phyloP scores from a whole-genome alignment of 306 rosid genomes.

The Sechiopsis laciniata region DNA sequence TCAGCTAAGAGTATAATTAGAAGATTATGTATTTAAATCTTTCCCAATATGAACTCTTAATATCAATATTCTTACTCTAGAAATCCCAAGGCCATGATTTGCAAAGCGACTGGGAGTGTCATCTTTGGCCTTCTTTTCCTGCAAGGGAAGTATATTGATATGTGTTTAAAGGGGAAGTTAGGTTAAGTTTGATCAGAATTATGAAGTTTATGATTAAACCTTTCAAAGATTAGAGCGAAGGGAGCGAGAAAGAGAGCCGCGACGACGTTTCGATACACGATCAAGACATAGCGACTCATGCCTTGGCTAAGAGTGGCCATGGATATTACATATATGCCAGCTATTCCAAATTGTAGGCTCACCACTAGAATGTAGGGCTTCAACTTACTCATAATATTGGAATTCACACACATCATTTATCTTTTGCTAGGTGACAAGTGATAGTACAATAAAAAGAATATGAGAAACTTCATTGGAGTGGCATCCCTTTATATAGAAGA shows the following conservation, averaged over 20 bases:
- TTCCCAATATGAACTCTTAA: no score
- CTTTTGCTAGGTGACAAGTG: background rate
- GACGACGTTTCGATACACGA: slow-evolving; percentile 56
- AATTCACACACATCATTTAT: background rate
- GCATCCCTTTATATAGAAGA: background rate
- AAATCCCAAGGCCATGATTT: slow-evolving; percentile 52
- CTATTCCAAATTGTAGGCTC: slow-evolving; percentile 53
- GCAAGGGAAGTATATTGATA: slow-evolving; percentile 1
- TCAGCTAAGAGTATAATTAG: no score
- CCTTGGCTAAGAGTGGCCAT: slow-evolving; percentile 50
- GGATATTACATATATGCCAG: slow-evolving; percentile 46
- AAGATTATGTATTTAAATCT: no score
- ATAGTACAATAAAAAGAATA: background rate
- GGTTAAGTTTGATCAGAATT: no score
- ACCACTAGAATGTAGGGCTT: slow-evolving; percentile 53
- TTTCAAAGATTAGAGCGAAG: slow-evolving; percentile 52
- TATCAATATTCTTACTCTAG: slow-evolving; percentile 42
- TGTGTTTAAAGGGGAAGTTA: background rate
- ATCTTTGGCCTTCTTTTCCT: slow-evolving; percentile 72
- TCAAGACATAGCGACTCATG: slow-evolving; percentile 54
- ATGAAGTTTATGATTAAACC: slow-evolving; percentile 26
- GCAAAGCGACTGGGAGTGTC: slow-evolving; percentile 45
- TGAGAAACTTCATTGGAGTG: background rate
- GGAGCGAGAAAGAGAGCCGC: slow-evolving; percentile 57
- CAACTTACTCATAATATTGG: slow-evolving; percentile 27